Evolutionary conservation across 495 filamentous ascomycete genomes (phyloP), one percentile per base, ranked within the genome.

Genomic region (Penicillium lagena): DNA sequence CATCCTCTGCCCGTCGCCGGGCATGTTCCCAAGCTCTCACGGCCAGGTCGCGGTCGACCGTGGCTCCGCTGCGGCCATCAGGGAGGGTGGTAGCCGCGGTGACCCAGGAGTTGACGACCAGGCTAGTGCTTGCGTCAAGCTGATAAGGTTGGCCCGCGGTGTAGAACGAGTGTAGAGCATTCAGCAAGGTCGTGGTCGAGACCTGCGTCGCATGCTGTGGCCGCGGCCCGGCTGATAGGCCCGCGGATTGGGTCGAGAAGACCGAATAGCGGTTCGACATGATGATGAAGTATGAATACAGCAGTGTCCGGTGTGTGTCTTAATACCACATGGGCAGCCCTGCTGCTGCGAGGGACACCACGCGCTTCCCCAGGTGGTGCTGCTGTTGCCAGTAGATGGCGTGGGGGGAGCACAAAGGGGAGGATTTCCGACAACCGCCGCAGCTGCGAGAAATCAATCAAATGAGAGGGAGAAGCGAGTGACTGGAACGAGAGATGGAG

Each of bases 21-120:
- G 94, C 93, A 77, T 98, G 93, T 67, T 98, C 93, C 93, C 93
- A 98, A 27, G 90, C 93, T 56, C 88, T 78, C 12, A 81, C 72
- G 1, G 86, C 88, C 43, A 98, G 57, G 15, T 87, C 82, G 43
- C 75, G 69, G 56, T 98, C 93, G 32, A 96, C 77, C 1, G 83
- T 86, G 15, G 87, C 89, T 22, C 87, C 88, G 32, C 68, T 68
- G 11, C 74, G 76, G 27, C 84, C 87, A 54, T 87, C 81, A 0
- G 75, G 73, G 37, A 79, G 76, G 4, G 73, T 62, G 50, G 82
- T 82, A 9, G 79, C 73, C 7, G 87, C 87, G 3, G 85, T 94
- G 17, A 89, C 75, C 89, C 89, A 96, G 48, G 91, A 94, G 66
- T 96, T 97, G 43, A 97, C 91, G 0, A 91, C 94, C 39, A 96